A percentile compares a stretch with the other conserved stretches of the same genome.
Evolutionary conservation across 208 protist genomes (phyloP).

Genomic region (Lotmaria passim): DNA sequence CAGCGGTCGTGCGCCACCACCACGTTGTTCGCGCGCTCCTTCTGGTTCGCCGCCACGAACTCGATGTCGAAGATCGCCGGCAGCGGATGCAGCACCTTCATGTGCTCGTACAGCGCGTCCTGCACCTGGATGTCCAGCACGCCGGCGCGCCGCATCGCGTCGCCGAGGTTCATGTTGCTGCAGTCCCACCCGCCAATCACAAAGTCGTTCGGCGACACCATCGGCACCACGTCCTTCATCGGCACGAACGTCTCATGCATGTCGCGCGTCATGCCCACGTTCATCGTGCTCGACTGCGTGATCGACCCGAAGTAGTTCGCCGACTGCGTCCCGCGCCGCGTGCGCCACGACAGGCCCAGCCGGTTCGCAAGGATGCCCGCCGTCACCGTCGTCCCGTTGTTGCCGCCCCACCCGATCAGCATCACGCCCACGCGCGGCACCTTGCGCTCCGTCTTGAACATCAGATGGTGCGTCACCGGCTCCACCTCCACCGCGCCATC

Average conservation of each 20-base stretch:
- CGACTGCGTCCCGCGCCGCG: slow-evolving; percentile 86
- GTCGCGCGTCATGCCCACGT: slow-evolving; percentile 87
- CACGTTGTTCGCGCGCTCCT: slow-evolving; percentile 97
- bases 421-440: slow-evolving; percentile 92
- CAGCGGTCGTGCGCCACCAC: slow-evolving; percentile 87
- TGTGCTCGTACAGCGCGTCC: slow-evolving; percentile 74
- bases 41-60: slow-evolving; percentile 99
- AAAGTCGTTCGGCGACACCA: slow-evolving; percentile 97
- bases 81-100: slow-evolving; percentile 93
- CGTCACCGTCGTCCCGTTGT: slow-evolving; percentile 98
- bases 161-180: slow-evolving; percentile 89
- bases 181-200: slow-evolving; percentile 99
- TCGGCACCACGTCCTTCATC: slow-evolving; percentile 95
- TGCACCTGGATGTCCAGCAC: slow-evolving; percentile 96
- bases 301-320: slow-evolving; percentile 98
- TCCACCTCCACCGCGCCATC: slow-evolving; percentile 67
- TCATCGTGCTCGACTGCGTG: slow-evolving; percentile 96
- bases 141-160: slow-evolving; percentile 95
- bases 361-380: slow-evolving; percentile 97
- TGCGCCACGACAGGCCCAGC: slow-evolving; percentile 93
- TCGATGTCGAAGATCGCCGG: slow-evolving; percentile 97
- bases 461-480: slow-evolving; percentile 64
- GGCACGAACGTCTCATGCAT: slow-evolving; percentile 94
- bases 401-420: slow-evolving; percentile 98
- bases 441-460: slow-evolving; percentile 92